Evolutionary conservation across 164 flowering plant species (phyloP), one percentile per base, ranked within the genome.

Genomic region (Aristolochia contorta): DNA sequence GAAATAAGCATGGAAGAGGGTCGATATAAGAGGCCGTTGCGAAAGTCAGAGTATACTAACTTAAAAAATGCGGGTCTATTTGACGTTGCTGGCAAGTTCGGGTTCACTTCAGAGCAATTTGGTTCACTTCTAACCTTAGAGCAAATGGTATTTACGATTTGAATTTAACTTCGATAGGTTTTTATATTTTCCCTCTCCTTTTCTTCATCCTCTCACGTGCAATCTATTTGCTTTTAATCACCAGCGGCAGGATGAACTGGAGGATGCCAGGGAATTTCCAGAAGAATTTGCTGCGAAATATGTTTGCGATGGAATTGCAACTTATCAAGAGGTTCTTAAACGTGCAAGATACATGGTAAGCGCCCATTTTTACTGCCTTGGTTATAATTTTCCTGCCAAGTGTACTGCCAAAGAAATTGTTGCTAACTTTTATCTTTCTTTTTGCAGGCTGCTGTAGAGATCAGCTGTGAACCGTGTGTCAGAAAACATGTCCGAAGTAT

Each of bases 341-440:
- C 93, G 91, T 57, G 97, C 99, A 41, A 78, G 99, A 71, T 92
- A 88, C 79, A 94, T 94, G 99, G 99, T 93, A 82, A 65, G 74
- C 3, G 7, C 1, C 43, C 43, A 37, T 37, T 32, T 32, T 37
- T 37, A 37, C 43, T 37, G 43, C 43, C 43, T 37, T 37, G 43
- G 43, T 37, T 37, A 37, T 37, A 54, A 25, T 25, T 47, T 18
- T 18, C 25, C 21, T 37, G 21, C 22, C 12, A n/a, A 3, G 22
- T 50, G 54, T 2, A n/a, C 54, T 50, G 20, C 21, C 22, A 12
- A 37, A 37, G 43, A 37, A 37, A 16, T 54, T 23, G 27, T 24
- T 54, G 2, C 16, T 10, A 22, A 24, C 46, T 47, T 37, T 54
- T 20, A 22, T 57, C 43, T 37, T 37, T 37, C 43, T 37, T 60